phyloP scores from a whole-genome alignment of 2,329 filamentous ascomycete genomes.

The Cladosporium sp. region DNA sequence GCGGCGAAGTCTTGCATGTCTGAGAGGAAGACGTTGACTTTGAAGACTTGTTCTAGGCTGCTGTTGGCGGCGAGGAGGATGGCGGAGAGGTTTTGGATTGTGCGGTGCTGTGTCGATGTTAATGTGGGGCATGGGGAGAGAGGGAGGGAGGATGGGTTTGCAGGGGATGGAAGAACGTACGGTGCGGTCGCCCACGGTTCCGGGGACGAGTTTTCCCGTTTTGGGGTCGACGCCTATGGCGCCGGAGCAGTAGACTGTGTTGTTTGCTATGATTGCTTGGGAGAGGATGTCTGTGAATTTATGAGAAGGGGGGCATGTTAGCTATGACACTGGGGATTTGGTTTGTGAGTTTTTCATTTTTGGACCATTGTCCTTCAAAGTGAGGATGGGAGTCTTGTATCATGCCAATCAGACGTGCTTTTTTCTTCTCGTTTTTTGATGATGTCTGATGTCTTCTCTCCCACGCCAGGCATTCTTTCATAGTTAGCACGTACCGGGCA shows the following conservation, averaged over 20 bases:
- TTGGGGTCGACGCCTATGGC: conserved; percentile 54
- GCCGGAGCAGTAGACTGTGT: conserved; percentile 68
- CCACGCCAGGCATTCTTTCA: no score
- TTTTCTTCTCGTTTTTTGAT: no score
- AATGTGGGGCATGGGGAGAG: background rate
- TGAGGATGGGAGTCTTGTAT: no score
- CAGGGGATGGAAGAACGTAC: conserved; percentile 18
- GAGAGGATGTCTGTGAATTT: conserved; percentile 2
- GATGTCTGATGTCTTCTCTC: no score
- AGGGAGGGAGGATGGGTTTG: background rate
- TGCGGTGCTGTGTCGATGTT: conserved; percentile 41
- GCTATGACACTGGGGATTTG: background rate
- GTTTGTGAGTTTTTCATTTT: no score
- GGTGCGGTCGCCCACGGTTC: conserved; percentile 17
- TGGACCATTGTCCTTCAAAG: no score
- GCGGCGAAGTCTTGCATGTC: conserved; percentile 60
- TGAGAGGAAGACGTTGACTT: conserved; percentile 62
- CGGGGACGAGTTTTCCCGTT: conserved; percentile 36
- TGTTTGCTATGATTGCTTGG: conserved; percentile 44
- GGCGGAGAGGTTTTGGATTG: conserved; percentile 54
- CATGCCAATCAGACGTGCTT: no score
- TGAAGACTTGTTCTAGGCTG: conserved; percentile 57
- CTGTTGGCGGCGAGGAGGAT: conserved; percentile 59
- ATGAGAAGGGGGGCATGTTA: conserved; percentile 12
- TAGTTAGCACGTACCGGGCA: conserved; percentile 6